Conservation (phyloP, 805 yeast genomes). For the Zygosaccharomyces gambellarensis region DNA sequence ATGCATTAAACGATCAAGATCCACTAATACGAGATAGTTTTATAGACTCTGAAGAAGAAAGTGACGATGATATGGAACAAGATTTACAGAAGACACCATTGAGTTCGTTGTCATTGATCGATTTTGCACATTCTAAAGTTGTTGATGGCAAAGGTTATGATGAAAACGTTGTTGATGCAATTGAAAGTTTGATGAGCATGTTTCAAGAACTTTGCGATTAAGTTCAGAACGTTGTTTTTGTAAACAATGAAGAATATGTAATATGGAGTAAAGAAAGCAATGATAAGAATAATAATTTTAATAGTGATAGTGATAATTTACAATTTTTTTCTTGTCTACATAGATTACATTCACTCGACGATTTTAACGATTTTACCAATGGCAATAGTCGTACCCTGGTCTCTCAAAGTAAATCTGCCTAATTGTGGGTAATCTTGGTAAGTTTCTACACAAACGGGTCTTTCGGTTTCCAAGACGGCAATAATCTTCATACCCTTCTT, state of each 20-base stretch:
- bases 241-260: background rate
- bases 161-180: constrained; percentile 63
- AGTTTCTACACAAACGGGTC: constrained; percentile 90
- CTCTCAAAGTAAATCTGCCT: constrained; percentile 97
- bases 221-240: background rate
- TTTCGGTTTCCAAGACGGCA: constrained; percentile 79
- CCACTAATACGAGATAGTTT: constrained; percentile 34
- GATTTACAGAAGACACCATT: constrained; percentile 32
- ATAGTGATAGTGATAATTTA: background rate
- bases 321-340: background rate
- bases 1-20: constrained; percentile 39
- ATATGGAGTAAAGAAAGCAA: background rate
- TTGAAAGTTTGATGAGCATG: constrained; percentile 52
- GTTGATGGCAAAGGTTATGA: constrained; percentile 65
- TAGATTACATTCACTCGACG: constrained; percentile 39
- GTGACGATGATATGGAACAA: constrained; percentile 32
- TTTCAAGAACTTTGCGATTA: constrained; percentile 31
- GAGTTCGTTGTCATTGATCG: constrained; percentile 66
- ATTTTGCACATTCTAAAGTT: constrained; percentile 81
- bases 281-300: background rate
- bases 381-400: constrained; percentile 97
- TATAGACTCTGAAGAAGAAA: constrained; percentile 34
- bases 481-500: constrained; percentile 98
- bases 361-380: constrained; percentile 95
- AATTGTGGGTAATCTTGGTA: constrained; percentile 90